Base-by-base conservation (phyloP, 208 protist genomes). In the Crithidia bombi region DNA sequence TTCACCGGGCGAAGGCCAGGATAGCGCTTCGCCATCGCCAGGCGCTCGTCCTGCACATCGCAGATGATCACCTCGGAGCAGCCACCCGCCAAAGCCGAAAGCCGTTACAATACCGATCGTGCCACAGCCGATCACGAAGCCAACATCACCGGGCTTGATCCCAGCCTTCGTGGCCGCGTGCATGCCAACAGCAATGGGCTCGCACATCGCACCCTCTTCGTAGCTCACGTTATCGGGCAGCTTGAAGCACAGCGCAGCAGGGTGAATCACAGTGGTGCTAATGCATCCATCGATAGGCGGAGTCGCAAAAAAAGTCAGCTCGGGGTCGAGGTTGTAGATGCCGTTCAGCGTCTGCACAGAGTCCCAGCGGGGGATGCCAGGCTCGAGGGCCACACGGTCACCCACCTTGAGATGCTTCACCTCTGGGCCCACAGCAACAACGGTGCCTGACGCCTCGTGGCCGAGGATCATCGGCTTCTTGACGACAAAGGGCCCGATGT, bases 361-460 rank as follows among this genome's bases (percentile, higher is more conserved):
- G 19, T 72, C 63, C 74, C 70, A 82, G 77, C 82, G 83, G 1
- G 82, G 82, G 44, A 93, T 83, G 41, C 89, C 86, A 11, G 86
- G 82, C 73, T 94, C 89, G 49, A 92, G 69, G 21, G 83, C 81
- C 10, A 94, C 89, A 33, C 86, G 75, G 72, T 92, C 89, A 30
- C 88, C 88, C 4, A 74, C 58, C 70, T 82, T 75, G 12, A 88
- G 68, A 67, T 83, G 36, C 63, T 69, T 78, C 56, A 87, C 81
- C 26, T 81, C 54, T 0, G 70, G 41, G 43, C 86, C 82, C 23
- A 91, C 83, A 5, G 73, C 77, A n/a, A 74, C 59, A 15, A 91
- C 73, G 11, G 79, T 82, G 57, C 83, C 87, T 5, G 82, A 80
- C 9, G 81, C 75, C 65, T 93, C 85, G 71, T 93, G 81, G 23